Evolutionary conservation across 2,329 filamentous ascomycete genomes (phyloP).

Genomic region (Ophiostoma fasciatum): DNA sequence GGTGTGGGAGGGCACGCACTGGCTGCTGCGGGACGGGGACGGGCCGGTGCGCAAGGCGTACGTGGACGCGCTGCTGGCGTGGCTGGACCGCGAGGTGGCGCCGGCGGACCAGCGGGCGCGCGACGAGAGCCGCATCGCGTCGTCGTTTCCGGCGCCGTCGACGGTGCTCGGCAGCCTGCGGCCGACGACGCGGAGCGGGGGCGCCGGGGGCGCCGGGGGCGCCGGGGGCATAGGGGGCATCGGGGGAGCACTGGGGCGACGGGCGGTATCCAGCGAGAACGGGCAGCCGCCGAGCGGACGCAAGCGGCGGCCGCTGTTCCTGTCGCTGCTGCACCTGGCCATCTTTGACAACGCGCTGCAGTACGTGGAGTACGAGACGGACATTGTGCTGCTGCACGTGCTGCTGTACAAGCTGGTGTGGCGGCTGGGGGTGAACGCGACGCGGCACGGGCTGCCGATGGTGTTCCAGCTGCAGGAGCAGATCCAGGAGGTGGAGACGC

Average conservation of each 20-base stretch:
- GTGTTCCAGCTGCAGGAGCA: slow-evolving; percentile 78
- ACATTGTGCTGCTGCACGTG: slow-evolving; percentile 63
- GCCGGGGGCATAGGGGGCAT: neutral
- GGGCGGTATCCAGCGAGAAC: slow-evolving; percentile 55
- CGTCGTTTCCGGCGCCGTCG: neutral
- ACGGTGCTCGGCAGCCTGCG: slow-evolving; percentile 25
- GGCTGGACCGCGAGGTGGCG: slow-evolving; percentile 70
- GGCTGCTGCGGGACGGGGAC: slow-evolving; percentile 71
- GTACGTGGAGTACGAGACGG: slow-evolving; percentile 53
- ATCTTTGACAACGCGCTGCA: slow-evolving; percentile 82
- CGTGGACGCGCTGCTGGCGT: slow-evolving; percentile 66
- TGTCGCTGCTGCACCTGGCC: slow-evolving; percentile 69
- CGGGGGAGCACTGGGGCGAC: slow-evolving; percentile 27
- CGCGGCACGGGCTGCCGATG: slow-evolving; percentile 71
- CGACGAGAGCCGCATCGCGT: slow-evolving; percentile 29
- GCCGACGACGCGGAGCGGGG: slow-evolving; percentile 25
- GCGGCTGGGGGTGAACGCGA: slow-evolving; percentile 69
- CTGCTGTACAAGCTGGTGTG: slow-evolving; percentile 60
- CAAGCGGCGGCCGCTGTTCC: slow-evolving; percentile 50
- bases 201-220: neutral
- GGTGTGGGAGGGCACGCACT: slow-evolving; percentile 94
- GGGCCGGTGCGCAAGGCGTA: slow-evolving; percentile 72
- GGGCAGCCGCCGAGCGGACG: slow-evolving; percentile 16
- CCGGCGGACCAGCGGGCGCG: slow-evolving; percentile 46
- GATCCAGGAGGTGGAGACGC: slow-evolving; percentile 49